Percentiles rank a stretch among this genome's conserved stretches.
Evolutionary conservation across 805 yeast genomes (phyloP).

Genomic region (Saccharomycopsis capsularis): DNA sequence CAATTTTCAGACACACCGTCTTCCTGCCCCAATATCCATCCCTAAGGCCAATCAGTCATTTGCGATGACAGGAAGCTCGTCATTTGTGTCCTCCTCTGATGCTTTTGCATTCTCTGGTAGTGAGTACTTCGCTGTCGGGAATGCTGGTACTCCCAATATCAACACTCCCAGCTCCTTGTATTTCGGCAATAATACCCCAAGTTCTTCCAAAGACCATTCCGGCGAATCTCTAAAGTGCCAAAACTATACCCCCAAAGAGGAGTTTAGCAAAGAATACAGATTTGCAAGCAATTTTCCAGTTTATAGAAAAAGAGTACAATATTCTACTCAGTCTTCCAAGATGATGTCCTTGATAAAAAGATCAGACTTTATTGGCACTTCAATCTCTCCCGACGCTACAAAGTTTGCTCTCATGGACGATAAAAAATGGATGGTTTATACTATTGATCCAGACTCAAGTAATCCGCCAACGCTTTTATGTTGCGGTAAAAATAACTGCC

Average conservation of each 20-base stretch:
- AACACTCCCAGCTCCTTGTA: slow-evolving; percentile 10
- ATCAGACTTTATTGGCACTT: slow-evolving; percentile 37
- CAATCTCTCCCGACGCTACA: slow-evolving; percentile 57
- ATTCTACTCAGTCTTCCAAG: slow-evolving; percentile 43
- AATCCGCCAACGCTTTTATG: slow-evolving; percentile 51
- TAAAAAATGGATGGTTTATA: slow-evolving; percentile 66
- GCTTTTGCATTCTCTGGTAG: background rate
- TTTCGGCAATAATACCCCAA: slow-evolving; percentile 6
- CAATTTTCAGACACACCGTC: background rate
- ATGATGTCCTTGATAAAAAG: slow-evolving; percentile 18
- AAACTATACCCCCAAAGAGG: slow-evolving; percentile 12
- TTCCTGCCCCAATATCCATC: slow-evolving; percentile 10
- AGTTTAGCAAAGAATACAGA: slow-evolving; percentile 45
- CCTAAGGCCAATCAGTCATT: slow-evolving; percentile 1
- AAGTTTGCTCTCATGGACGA: slow-evolving; percentile 61
- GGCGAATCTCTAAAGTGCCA: background rate
- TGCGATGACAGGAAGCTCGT: background rate
- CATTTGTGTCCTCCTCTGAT: background rate
- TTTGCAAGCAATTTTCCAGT: slow-evolving; percentile 80
- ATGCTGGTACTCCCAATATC: too few relatives aligned
- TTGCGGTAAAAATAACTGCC: slow-evolving; percentile 65
- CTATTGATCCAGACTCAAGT: slow-evolving; percentile 39
- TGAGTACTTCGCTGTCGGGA: background rate
- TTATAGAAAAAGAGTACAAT: slow-evolving; percentile 55
- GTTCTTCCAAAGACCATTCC: background rate